Base-by-base conservation (phyloP, 306 rosid genomes). In the Acacia acuminata region DNA sequence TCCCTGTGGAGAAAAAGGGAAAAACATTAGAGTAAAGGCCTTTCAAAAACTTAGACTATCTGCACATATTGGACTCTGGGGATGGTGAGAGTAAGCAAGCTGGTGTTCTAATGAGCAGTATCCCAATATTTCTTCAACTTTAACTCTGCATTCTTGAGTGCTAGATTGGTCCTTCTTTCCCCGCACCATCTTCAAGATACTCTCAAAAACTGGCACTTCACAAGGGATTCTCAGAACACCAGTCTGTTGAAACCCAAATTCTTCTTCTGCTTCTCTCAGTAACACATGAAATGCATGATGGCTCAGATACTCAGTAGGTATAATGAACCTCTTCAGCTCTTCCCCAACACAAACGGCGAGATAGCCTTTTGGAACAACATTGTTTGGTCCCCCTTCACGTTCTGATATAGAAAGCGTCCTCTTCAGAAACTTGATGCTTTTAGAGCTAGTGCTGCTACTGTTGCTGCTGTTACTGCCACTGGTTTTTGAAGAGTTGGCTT, bases 231-330 rank as follows among this genome's bases (percentile, higher is more conserved):
- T 89, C 70, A 94, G 80, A 34, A 94, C 92, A 12, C 98, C 98
- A 0, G 83, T 60, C 85, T 94, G 98, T 34, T 93, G 89, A 71
- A 94, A 94, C 71, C 98, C 97, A 5, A 94, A 94, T 82, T 94
- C 97, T 82, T 94, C 97, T 73, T 91, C 97, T 40, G 98, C 98
- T 72, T 94, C 94, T 82, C 97, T 84, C 47, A 94, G 83, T 64
- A 94, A 70, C 17, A 93, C 61, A 76, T 86, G 90, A 67, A 94
- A 91, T 9, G 91, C 92, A 10, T 82, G 86, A 50, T 89, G 94
- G 32, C 92, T 81, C 50, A 94, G 76, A 74, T 89, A 89, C 64
- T 88, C 88, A 0, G 97, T 94, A 63, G 97, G 98, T 20, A 94
- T 91, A 2, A 88, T 86, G 42, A 93, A 93, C 79, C 97, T 88